Percentiles rank a stretch among this genome's conserved stretches.
These are phyloP conservation scores for Morella rubra DNA, from an alignment of 306 rosid genomes.

Conservation along the genomic window DNA sequence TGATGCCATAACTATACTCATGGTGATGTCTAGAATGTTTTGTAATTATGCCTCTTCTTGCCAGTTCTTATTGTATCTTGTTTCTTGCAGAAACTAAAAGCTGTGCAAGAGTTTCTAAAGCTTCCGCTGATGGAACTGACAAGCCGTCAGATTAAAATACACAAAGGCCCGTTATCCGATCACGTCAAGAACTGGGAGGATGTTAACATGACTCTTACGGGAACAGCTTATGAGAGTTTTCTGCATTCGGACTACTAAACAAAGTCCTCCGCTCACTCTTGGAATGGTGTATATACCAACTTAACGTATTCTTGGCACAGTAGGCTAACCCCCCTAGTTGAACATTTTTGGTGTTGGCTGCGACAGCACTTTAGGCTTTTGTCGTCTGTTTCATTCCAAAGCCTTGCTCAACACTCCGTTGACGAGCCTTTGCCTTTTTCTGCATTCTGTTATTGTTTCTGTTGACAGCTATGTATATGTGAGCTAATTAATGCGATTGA, in stretches of 20 bases:
- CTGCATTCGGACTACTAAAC: conserved; percentile 60
- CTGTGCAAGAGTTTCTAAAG: conserved; percentile 66
- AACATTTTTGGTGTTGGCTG: neutral
- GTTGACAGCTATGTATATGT: neutral
- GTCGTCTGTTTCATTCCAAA: neutral
- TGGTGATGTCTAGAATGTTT: neutral
- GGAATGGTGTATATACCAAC: conserved; percentile 52
- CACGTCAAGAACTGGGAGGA: conserved; percentile 86
- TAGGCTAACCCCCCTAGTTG: conserved; percentile 23
- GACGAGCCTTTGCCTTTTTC: neutral
- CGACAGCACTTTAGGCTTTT: neutral
- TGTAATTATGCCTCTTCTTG: neutral
- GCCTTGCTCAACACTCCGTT: neutral
- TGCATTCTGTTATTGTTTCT: too few species aligned
- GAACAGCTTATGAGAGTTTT: conserved; percentile 71
- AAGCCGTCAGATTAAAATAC: conserved; percentile 88
- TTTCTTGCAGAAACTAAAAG: conserved; percentile 66
- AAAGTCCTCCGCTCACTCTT: conserved; percentile 34
- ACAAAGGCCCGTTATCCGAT: conserved; percentile 63
- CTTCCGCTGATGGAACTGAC: conserved; percentile 62
- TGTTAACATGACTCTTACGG: conserved; percentile 60
- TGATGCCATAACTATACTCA: too few species aligned
- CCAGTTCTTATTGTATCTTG: conserved; percentile 6
- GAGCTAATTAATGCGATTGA: too few species aligned
- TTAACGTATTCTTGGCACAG: conserved; percentile 34